Conservation (phyloP, 179 eudicot genomes). For the Patellifolia procumbens region DNA sequence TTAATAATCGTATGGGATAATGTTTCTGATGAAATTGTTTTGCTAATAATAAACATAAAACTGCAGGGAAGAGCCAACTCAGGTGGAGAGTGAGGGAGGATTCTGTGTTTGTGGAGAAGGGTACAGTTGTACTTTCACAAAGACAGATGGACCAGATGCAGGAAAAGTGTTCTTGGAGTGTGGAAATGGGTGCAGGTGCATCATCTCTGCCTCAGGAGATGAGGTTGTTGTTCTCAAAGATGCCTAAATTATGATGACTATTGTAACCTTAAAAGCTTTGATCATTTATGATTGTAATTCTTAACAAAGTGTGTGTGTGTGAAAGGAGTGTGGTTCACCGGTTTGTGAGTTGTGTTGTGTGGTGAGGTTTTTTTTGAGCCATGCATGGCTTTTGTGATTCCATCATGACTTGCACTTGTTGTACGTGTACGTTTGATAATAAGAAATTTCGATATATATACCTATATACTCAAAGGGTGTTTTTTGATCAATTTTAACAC, state of each 20-base stretch:
- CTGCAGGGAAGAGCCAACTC: constrained; percentile 16
- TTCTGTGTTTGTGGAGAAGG: constrained; percentile 40
- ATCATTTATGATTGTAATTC: not conserved
- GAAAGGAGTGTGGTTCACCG: not conserved
- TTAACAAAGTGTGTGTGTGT: not conserved
- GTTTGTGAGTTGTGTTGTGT: not conserved
- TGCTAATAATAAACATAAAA: not conserved
- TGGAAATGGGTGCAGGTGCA: constrained; percentile 47
- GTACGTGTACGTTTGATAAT: not conserved
- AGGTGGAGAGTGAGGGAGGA: constrained; percentile 35
- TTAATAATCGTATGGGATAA: no score
- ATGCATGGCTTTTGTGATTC: not conserved
- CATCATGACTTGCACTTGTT: not conserved
- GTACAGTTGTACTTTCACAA: constrained; percentile 35
- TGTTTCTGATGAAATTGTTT: not conserved
- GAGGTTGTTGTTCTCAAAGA: constrained; percentile 25
- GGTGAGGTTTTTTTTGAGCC: not conserved
- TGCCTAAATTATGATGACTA: no score
- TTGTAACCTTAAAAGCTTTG: no score
- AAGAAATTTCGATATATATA: no score
- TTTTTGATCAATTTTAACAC: no score
- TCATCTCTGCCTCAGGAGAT: constrained; percentile 24
- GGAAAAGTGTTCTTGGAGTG: constrained; percentile 45
- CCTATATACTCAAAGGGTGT: no score
- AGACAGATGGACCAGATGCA: constrained; percentile 38